Base-by-base conservation (phyloP, 164 flowering plant species). In the Berberis vulgaris region DNA sequence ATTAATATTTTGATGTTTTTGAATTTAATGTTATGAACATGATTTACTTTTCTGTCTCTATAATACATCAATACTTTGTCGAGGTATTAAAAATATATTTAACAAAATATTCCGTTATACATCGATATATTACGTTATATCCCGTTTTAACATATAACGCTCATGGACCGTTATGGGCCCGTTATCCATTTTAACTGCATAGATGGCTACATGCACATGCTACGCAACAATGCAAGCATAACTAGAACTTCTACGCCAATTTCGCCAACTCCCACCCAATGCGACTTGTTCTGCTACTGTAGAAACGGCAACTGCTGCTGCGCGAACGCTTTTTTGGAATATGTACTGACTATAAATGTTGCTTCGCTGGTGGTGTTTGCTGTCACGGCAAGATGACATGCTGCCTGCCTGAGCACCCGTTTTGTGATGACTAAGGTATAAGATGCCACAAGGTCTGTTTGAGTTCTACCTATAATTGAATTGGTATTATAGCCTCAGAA, bases 201-300 rank as follows among this genome's bases (percentile, higher is more conserved):
- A 26, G 46, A 74, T 54, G 96, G 99, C n/a, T 91, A 87, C 54
- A 78, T 87, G 45, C 77, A 87, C 71, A 83, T 94, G 81, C 72
- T 47, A 10, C 80, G 97, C 2, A 89, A 81, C 64, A 74, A 68
- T 62, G 84, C 8, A 77, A 71, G 56, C 42, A 81, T 3, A 60
- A 77, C 63, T 95, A 97, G 41, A 44, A 89, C 1, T 95, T 97
- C 72, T 97, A 97, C 26, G 85, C 89, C 59, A 88, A 91, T 78
- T 78, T 66, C 79, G 65, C 89, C 64, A 88, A 96, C 45, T 95
- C 99, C 2, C 91, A 95, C 70, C 97, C 99, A 4, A 73, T 94
- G 97, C 65, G 73, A 76, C 67, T 62, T 84, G 47, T 74, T 86
- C 10, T 73, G 82, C 12, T 70, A 72, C 61, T 94, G 97, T 60